Evolutionary conservation across 108 stramenopile species (phyloP), one percentile per base, ranked within the genome.

Genomic region (Epithemia pelagica): DNA sequence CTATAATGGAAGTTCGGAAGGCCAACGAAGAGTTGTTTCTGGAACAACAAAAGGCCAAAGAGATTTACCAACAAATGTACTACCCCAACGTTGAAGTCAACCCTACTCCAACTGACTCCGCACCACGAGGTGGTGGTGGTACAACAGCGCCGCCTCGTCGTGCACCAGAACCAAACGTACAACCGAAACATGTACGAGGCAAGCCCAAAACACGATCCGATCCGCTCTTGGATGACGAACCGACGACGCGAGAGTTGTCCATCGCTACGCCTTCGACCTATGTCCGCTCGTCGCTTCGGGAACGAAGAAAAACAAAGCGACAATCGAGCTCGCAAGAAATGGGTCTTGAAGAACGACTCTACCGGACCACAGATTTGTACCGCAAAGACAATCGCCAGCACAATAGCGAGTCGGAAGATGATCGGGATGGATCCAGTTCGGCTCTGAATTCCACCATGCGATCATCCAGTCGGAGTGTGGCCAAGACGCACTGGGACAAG

Each of bases 1-100:
- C 86, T 5, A 72, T 78, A 24, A 62, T 65, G 27, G 65, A 75
- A 20, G 74, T 92, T 19, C 72, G 82, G 25, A 69, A 70, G 31
- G 86, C 91, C 0, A 81, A 87, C 62, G 52, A 66, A 1, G 82
- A 78, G 54, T 74, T 92, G 58, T 73, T 71, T 31, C 33, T 59
- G 52, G 84, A 80, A 2, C 83, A 77, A 46, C 74, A 69, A 70
- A 32, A 78, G 65, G 65, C 30, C n/a, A 51, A 25, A 28, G 52
- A 30, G 1, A 2, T 60, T 23, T 28, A 60, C 25, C 2, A 21
- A 1, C 28, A 21, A 2, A 21, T 2, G 27, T 21, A 60, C 28
- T 60, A 21, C 27, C 59, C 59, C 2, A 56, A 26, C 26, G 25
- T 26, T 26, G 25, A 56, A 15, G 55, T 26, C 3, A 26, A 23